Percentiles rank a stretch among this genome's conserved stretches.
Evolutionary conservation across 176 grass and related monocot genomes (phyloP).

Genomic region (Luzula sylvatica): DNA sequence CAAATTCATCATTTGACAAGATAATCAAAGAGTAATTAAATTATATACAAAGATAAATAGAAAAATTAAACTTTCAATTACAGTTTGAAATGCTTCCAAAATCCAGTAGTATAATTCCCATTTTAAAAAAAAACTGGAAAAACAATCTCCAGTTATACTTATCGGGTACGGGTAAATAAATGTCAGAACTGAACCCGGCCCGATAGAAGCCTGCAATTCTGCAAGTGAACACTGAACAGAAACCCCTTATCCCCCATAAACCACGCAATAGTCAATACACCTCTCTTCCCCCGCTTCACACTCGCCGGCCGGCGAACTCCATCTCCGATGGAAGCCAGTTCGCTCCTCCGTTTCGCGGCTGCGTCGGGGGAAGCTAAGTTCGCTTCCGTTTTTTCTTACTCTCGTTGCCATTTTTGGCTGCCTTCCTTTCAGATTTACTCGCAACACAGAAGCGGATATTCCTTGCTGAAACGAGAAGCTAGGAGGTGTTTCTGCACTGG

Average conservation of each 20-base stretch:
- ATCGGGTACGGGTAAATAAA: too few relatives aligned
- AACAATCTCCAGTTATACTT: not conserved
- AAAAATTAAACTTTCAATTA: too few relatives aligned
- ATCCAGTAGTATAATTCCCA: not conserved
- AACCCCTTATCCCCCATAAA: constrained; percentile 42
- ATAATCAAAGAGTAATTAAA: too few relatives aligned
- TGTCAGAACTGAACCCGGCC: too few relatives aligned
- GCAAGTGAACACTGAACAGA: not conserved
- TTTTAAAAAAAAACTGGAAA: not conserved
- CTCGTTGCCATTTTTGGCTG: not conserved
- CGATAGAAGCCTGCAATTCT: constrained; percentile 6
- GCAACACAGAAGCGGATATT: constrained; percentile 33
- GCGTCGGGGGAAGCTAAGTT: constrained; percentile 17
- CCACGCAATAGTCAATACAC: constrained; percentile 1
- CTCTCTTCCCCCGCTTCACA: not conserved
- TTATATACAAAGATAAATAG: too few relatives aligned
- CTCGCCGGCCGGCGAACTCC: not conserved
- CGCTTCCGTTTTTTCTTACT: constrained; percentile 7
- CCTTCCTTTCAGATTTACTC: constrained; percentile 30
- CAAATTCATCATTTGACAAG: too few relatives aligned
- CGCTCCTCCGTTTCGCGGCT: constrained; percentile 13
- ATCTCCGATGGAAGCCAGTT: constrained; percentile 42
- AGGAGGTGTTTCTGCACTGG: constrained; percentile 28
- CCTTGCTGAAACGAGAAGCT: constrained; percentile 32
- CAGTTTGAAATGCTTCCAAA: too few relatives aligned